Evolutionary conservation across 2,329 filamentous ascomycete species (phyloP).

Genomic region (Paraphaeosphaeria minitans): DNA sequence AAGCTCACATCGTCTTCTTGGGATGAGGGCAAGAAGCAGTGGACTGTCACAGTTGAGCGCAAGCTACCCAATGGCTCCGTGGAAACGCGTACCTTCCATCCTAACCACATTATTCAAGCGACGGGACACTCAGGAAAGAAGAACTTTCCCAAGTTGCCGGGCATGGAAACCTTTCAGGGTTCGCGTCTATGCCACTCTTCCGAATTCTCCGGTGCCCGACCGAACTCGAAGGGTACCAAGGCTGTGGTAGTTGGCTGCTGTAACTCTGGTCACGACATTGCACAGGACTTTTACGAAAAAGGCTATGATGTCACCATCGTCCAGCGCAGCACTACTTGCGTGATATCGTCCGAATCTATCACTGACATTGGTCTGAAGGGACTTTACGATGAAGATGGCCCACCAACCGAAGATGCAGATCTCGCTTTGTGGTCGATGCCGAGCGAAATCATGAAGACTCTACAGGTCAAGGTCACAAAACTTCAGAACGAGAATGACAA

Average conservation of each 20-base stretch:
- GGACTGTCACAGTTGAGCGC: constrained; percentile 45
- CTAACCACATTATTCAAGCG: constrained; percentile 38
- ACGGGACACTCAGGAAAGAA: constrained; percentile 41
- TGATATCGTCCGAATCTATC: constrained; percentile 35
- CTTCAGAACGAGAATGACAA: constrained; percentile 39
- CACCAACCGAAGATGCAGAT: constrained; percentile 37
- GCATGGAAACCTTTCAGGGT: constrained; percentile 46
- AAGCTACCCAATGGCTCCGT: constrained; percentile 26
- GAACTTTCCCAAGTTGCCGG: constrained; percentile 37
- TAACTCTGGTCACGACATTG: constrained; percentile 57
- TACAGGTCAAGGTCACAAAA: constrained; percentile 33
- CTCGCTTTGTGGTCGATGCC: constrained; percentile 42
- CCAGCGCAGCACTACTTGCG: constrained; percentile 52
- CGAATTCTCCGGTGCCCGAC: constrained; percentile 39
- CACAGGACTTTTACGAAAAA: constrained; percentile 54
- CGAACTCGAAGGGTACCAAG: constrained; percentile 46
- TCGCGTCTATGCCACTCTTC: constrained; percentile 39
- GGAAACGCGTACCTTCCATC: constrained; percentile 32
- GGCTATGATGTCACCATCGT: constrained; percentile 54
- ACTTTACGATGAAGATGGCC: constrained; percentile 34
- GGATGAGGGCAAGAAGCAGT: constrained; percentile 44
- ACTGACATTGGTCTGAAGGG: constrained; percentile 37
- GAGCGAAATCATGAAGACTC: constrained; percentile 37
- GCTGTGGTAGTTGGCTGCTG: constrained; percentile 55
- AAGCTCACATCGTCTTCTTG: constrained; percentile 46